Percentiles rank a stretch among this genome's conserved stretches.
Evolutionary conservation across 345 rosid genomes (phyloP).

Genomic region (Orychophragmus violaceus): DNA sequence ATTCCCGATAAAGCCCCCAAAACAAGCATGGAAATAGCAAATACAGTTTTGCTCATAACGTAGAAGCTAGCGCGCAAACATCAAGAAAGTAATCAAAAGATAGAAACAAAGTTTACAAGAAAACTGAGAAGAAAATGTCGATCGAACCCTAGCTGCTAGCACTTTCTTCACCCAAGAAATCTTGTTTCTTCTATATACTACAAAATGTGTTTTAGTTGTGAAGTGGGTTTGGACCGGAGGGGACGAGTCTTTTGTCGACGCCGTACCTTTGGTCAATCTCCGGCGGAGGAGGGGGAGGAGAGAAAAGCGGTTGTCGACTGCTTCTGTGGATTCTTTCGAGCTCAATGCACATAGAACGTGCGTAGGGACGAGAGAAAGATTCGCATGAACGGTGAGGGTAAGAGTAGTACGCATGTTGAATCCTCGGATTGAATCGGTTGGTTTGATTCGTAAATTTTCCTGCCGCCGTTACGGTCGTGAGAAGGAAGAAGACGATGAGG

Average conservation of each 20-base stretch:
- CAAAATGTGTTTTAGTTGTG: conserved; percentile 43
- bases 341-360: conserved; percentile 34
- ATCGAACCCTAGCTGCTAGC: background rate
- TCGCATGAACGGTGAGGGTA: conserved; percentile 30
- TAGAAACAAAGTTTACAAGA: conserved; percentile 12
- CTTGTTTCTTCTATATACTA: background rate
- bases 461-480: background rate
- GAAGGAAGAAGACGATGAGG: conserved; percentile 12
- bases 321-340: conserved; percentile 31
- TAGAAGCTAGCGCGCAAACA: background rate
- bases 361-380: conserved; percentile 29
- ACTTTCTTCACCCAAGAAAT: conserved; percentile 2
- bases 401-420: conserved; percentile 25
- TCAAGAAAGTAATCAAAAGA: conserved; percentile 5
- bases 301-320: conserved; percentile 9
- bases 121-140: background rate
- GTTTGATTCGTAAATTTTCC: conserved; percentile 4
- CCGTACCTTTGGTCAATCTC: conserved; percentile 81
- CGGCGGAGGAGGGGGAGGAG: conserved; percentile 21
- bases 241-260: conserved; percentile 79
- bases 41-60: background rate
- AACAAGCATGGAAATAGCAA: conserved; percentile 29
- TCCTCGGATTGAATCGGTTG: background rate
- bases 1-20: conserved; percentile 2
- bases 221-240: conserved; percentile 90